phyloP scores from a whole-genome alignment of 352 stramenopile genomes.

The Phytophthora chlamydospora region DNA sequence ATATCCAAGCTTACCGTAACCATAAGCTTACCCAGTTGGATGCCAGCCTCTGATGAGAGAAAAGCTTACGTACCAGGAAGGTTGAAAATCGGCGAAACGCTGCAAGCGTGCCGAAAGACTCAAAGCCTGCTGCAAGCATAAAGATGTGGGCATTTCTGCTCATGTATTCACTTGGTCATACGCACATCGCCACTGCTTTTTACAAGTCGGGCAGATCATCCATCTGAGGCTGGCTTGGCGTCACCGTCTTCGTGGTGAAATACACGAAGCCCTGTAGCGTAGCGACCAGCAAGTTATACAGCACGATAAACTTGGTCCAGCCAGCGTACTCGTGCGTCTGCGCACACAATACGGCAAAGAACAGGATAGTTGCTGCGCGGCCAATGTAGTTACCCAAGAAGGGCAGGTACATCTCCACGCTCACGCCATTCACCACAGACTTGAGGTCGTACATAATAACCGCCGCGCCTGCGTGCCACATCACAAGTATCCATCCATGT shows the following conservation, averaged over 20 bases:
- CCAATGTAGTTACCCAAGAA: constrained; percentile 89
- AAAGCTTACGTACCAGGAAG: no score
- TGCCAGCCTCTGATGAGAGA: no score
- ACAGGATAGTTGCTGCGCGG: constrained; percentile 79
- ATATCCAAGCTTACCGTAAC: no score
- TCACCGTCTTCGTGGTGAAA: constrained; percentile 83
- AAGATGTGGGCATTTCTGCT: constrained; percentile 7
- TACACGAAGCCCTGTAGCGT: constrained; percentile 82
- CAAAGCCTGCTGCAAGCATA: not conserved
- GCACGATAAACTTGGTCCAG: constrained; percentile 75
- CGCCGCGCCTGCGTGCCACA: constrained; percentile 43
- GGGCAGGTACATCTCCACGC: constrained; percentile 84
- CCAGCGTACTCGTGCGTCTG: constrained; percentile 72
- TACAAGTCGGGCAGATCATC: constrained; percentile 74
- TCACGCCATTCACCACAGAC: constrained; percentile 82
- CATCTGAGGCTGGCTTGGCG: constrained; percentile 50
- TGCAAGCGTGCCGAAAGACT: not conserved
- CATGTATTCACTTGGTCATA: constrained; percentile 24
- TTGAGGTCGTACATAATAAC: constrained; percentile 89
- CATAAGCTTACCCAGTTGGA: no score
- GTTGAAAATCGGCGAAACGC: not conserved
- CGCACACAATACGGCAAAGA: constrained; percentile 78
- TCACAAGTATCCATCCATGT: not conserved
- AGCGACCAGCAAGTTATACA: constrained; percentile 80
- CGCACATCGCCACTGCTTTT: constrained; percentile 9